Evolutionary conservation across 2,329 filamentous ascomycete genomes (phyloP).

Genomic region (Byssochlamys sp.): DNA sequence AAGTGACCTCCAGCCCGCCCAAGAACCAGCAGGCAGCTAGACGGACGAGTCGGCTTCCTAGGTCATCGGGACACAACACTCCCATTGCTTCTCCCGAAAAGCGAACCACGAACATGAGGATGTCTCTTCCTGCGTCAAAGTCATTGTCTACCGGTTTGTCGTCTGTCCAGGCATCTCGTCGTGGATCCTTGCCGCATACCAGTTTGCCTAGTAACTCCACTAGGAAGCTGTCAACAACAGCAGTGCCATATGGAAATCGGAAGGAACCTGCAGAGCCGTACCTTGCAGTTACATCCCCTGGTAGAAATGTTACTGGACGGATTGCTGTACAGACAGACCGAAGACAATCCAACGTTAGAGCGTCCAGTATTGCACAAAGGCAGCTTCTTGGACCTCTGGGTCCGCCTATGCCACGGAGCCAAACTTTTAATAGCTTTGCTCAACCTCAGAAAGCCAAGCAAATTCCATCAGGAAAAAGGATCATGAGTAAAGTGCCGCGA

Average conservation of each 20-base stretch:
- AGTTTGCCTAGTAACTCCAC: background rate
- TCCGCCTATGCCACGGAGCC: background rate
- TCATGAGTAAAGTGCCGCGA: background rate
- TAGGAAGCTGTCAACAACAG: background rate
- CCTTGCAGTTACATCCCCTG: background rate
- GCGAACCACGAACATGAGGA: background rate
- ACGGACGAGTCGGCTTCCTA: background rate
- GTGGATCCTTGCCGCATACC: background rate
- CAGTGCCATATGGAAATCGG: background rate
- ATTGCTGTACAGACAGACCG: background rate
- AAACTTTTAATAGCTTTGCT: background rate
- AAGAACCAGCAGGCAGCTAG: background rate
- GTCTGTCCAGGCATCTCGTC: background rate
- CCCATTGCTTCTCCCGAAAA: background rate
- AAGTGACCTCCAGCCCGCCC: background rate
- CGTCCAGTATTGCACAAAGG: background rate
- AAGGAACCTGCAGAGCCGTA: background rate
- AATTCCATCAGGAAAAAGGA: background rate
- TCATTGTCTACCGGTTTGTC: background rate
- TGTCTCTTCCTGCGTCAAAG: background rate
- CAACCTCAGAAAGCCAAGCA: background rate
- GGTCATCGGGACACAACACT: background rate
- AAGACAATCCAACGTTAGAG: background rate
- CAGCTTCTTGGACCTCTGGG: background rate
- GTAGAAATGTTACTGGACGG: background rate